Evolutionary conservation across 2,329 filamentous ascomycete genomes (phyloP).

Genomic region (Trichothecium sympodiale): DNA sequence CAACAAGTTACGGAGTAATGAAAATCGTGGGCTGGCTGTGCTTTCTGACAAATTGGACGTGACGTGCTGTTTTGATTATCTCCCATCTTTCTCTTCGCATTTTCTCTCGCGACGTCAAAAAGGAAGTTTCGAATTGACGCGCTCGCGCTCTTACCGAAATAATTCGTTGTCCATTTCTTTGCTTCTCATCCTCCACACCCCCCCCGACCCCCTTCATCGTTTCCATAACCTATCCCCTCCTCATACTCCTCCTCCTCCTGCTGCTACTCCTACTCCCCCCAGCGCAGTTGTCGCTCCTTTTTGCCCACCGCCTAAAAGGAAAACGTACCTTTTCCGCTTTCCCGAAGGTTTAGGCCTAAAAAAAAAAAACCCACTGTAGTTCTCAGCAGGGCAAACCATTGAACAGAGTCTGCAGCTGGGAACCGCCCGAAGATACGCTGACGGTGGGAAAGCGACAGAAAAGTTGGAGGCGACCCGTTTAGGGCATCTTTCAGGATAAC

Average conservation of each 20-base stretch:
- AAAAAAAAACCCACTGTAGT: no score
- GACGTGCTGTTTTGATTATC: constrained; percentile 5
- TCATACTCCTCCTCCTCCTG: neutral
- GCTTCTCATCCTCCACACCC: neutral
- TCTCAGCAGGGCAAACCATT: no score
- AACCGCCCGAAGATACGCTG: no score
- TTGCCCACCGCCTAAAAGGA: neutral
- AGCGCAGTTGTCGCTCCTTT: neutral
- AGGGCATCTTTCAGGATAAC: neutral
- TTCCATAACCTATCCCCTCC: neutral
- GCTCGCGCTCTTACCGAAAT: no score
- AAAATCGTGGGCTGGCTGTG: neutral
- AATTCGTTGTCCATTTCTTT: no score
- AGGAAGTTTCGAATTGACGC: neutral
- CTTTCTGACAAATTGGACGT: constrained; percentile 3
- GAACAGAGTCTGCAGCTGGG: no score
- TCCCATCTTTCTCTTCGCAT: constrained; percentile 4
- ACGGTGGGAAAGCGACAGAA: no score
- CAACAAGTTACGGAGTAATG: no score
- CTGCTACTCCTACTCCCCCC: neutral
- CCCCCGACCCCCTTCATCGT: neutral
- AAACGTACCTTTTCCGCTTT: no score
- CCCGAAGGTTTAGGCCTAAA: no score
- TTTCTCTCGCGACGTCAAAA: constrained; percentile 3
- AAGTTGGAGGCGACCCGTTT: neutral